These are phyloP conservation scores for Chlamydomonas sp. DNA, from an alignment of 139 green algal species.

Conservation along the genomic window DNA sequence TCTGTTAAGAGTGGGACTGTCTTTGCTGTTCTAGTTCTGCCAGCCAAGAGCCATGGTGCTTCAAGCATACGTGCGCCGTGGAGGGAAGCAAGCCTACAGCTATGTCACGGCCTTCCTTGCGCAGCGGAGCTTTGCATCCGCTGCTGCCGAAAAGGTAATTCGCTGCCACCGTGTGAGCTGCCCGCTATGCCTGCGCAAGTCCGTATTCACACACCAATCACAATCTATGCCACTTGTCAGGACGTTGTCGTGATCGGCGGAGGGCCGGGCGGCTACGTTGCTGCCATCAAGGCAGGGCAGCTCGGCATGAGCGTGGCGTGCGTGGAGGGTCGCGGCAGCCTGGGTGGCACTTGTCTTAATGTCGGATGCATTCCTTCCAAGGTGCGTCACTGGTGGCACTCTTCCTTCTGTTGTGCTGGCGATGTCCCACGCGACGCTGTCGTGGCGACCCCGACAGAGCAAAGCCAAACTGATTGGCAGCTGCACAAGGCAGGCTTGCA, in stretches of 20 bases:
- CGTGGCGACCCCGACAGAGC: no score
- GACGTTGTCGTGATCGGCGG: conserved; percentile 97
- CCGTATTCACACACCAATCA: no score
- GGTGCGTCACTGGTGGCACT: conserved; percentile 33
- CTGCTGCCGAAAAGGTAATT: conserved; percentile 9
- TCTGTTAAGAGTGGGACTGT: no score
- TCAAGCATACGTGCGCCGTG: neutral
- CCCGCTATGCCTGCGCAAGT: no score
- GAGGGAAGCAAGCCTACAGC: neutral
- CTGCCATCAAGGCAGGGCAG: conserved; percentile 97
- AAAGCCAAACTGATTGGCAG: no score
- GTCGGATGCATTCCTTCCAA: conserved; percentile 98
- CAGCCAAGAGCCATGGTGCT: neutral
- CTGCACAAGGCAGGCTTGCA: no score
- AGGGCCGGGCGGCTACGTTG: conserved; percentile 97
- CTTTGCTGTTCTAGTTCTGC: no score
- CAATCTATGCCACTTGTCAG: conserved; percentile 50
- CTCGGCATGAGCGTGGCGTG: conserved; percentile 96
- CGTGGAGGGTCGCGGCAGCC: conserved; percentile 91
- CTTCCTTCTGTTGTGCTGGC: no score
- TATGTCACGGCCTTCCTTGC: neutral
- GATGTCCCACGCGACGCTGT: no score
- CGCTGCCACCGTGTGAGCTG: no score
- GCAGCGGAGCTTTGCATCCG: neutral
- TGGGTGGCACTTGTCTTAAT: conserved; percentile 99